phyloP scores from a whole-genome alignment of 2,329 filamentous ascomycete species.

The Exophiala sp. region DNA sequence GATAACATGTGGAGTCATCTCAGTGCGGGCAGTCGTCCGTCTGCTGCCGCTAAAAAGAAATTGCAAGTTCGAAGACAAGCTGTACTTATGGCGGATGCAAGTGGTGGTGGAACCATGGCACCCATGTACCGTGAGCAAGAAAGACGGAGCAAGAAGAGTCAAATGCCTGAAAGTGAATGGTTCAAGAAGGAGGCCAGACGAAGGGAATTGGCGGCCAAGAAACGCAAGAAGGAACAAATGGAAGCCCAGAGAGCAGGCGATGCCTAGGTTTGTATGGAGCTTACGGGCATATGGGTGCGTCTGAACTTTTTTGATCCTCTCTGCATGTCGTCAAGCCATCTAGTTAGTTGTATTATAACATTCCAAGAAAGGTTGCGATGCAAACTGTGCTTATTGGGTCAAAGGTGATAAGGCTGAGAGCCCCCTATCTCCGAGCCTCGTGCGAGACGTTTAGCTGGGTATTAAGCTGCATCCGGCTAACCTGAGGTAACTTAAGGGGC shows the following conservation, averaged over 20 bases:
- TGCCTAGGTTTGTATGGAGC: not conserved
- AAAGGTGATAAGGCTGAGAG: too few species aligned
- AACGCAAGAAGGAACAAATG: constrained; percentile 34
- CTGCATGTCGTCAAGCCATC: not conserved
- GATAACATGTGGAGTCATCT: constrained; percentile 61
- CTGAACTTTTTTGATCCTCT: too few species aligned
- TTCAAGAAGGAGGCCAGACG: constrained; percentile 66
- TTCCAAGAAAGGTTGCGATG: too few species aligned
- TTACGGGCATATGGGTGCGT: too few species aligned
- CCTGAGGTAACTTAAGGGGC: too few species aligned
- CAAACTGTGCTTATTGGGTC: too few species aligned
- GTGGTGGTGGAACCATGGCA: constrained; percentile 95
- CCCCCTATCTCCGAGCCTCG: too few species aligned
- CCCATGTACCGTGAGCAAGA: constrained; percentile 71
- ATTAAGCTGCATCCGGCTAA: too few species aligned
- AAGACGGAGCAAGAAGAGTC: constrained; percentile 64
- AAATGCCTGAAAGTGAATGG: constrained; percentile 55
- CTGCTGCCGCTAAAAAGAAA: constrained; percentile 16
- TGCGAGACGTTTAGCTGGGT: too few species aligned
- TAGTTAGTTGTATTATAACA: too few species aligned
- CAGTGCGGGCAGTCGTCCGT: constrained; percentile 36
- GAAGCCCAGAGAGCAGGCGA: constrained; percentile 18
- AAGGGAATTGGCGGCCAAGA: constrained; percentile 54
- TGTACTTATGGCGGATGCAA: constrained; percentile 78
- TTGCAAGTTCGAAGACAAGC: constrained; percentile 67